A percentile compares a stretch with the other conserved stretches of the same genome.
Evolutionary conservation across 2,329 filamentous ascomycete genomes (phyloP).

Genomic region (Neurospora sp.): DNA sequence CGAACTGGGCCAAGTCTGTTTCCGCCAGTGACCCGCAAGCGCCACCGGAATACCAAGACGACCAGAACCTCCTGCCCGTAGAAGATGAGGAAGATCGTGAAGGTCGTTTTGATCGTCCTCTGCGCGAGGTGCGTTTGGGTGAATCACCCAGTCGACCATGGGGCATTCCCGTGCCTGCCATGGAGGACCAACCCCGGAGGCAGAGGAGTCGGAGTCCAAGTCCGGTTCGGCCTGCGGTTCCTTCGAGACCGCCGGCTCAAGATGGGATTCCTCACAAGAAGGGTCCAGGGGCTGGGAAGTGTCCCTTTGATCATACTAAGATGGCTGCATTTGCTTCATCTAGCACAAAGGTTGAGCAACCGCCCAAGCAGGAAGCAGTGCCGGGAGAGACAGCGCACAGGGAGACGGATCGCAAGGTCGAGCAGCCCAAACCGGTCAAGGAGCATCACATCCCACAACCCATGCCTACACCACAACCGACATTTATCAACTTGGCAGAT

Average conservation of each 20-base stretch:
- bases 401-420: constrained; percentile 1
- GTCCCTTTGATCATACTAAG: constrained; percentile 40
- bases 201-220: constrained; percentile 10
- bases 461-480: constrained; percentile 25
- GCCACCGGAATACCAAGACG: constrained; percentile 12
- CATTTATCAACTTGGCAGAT: constrained; percentile 40
- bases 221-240: constrained; percentile 33
- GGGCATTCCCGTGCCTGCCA: constrained; percentile 72
- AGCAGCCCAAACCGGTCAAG: constrained; percentile 16
- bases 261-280: constrained; percentile 27
- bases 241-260: constrained; percentile 46
- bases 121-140: constrained; percentile 85
- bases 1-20: constrained; percentile 66
- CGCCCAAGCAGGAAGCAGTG: background rate
- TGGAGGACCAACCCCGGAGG: constrained; percentile 29
- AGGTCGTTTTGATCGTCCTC: constrained; percentile 69
- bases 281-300: constrained; percentile 33
- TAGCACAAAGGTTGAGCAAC: constrained; percentile 2
- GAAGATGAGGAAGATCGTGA: constrained; percentile 50
- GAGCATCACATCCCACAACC: constrained; percentile 22
- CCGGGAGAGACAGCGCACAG: background rate
- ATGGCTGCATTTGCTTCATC: constrained; percentile 12
- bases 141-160: constrained; percentile 89
- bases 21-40: constrained; percentile 16
- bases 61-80: constrained; percentile 23